phyloP scores from a whole-genome alignment of 352 stramenopile genomes.

The Phytopythium ostracodes region DNA sequence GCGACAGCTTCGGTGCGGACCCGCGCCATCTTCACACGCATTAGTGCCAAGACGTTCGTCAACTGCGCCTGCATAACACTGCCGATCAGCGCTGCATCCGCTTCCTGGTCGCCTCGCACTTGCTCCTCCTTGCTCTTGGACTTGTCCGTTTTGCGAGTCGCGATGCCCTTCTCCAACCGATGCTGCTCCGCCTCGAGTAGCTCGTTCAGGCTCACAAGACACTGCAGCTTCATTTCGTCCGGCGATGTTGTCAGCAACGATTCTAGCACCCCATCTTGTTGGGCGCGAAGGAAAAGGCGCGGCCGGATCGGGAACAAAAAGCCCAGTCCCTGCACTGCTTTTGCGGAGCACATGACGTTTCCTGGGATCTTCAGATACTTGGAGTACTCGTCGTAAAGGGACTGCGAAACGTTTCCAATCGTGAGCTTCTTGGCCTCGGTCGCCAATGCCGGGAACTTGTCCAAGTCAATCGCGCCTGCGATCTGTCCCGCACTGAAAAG shows the following conservation, averaged over 20 bases:
- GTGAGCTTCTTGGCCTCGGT: constrained; percentile 26
- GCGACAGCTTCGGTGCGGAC: constrained; percentile 68
- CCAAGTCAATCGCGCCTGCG: constrained; percentile 61
- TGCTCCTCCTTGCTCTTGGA: constrained; percentile 69
- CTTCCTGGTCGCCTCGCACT: constrained; percentile 85
- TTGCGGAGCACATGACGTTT: constrained; percentile 48
- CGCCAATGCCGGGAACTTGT: constrained; percentile 26
- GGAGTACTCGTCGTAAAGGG: constrained; percentile 57
- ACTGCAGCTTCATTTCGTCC: constrained; percentile 61
- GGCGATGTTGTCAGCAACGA: constrained; percentile 33
- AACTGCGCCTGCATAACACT: constrained; percentile 86
- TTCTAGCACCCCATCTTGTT: constrained; percentile 65
- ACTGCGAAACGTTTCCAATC: constrained; percentile 50
- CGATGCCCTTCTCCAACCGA: constrained; percentile 51
- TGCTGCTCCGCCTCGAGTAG: constrained; percentile 67
- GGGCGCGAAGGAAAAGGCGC: constrained; percentile 59
- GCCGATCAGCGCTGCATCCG: constrained; percentile 79
- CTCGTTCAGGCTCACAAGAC: constrained; percentile 69
- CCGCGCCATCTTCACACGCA: constrained; percentile 43
- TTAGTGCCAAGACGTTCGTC: constrained; percentile 49
- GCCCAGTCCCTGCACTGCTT: constrained; percentile 79
- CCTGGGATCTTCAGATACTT: constrained; percentile 39
- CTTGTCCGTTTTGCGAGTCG: constrained; percentile 33
- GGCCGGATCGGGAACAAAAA: constrained; percentile 72
- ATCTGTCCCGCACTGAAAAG: constrained; percentile 73